phyloP scores from a whole-genome alignment of 805 yeast species.

The Helenozyma baotianmanensis region DNA sequence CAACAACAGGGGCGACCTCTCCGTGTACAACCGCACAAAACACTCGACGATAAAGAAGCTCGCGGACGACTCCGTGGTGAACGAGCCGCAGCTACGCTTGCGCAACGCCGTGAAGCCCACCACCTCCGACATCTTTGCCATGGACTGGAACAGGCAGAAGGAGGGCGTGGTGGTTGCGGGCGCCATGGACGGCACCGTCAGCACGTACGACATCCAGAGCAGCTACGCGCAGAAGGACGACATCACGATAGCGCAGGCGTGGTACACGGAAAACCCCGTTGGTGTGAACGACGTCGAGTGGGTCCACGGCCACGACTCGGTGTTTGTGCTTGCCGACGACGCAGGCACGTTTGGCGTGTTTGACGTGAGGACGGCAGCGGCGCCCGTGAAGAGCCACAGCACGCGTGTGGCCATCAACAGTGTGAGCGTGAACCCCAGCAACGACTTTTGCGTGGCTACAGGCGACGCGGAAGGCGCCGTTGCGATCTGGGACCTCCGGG shows the following conservation, averaged over 20 bases:
- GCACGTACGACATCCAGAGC: conserved; percentile 62
- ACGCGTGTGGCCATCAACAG: conserved; percentile 46
- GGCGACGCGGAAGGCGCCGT: conserved; percentile 61
- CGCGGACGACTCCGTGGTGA: conserved; percentile 23
- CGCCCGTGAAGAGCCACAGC: conserved; percentile 1
- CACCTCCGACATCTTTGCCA: conserved; percentile 56
- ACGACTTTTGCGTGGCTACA: conserved; percentile 55
- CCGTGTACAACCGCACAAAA: conserved; percentile 77
- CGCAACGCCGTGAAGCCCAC: conserved; percentile 18
- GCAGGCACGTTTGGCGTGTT: conserved; percentile 27
- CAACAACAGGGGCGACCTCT: conserved; percentile 60
- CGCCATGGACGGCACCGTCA: conserved; percentile 58
- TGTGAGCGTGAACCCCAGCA: conserved; percentile 54
- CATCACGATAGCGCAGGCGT: conserved; percentile 1
- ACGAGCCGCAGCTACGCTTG: conserved; percentile 51
- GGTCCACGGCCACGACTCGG: conserved; percentile 55
- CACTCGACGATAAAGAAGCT: conserved; percentile 43
- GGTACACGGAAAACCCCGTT: conserved; percentile 5
- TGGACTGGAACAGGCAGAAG: conserved; percentile 65
- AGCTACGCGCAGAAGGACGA: conserved; percentile 3
- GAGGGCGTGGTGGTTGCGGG: conserved; percentile 62
- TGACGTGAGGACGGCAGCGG: conserved; percentile 42
- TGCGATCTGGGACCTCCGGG: conserved; percentile 64
- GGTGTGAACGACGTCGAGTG: conserved; percentile 75
- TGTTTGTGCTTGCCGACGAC: conserved; percentile 69